Evolutionary conservation across 129 eudicot species (phyloP).

Genomic region (Smallanthus sonchifolius): DNA sequence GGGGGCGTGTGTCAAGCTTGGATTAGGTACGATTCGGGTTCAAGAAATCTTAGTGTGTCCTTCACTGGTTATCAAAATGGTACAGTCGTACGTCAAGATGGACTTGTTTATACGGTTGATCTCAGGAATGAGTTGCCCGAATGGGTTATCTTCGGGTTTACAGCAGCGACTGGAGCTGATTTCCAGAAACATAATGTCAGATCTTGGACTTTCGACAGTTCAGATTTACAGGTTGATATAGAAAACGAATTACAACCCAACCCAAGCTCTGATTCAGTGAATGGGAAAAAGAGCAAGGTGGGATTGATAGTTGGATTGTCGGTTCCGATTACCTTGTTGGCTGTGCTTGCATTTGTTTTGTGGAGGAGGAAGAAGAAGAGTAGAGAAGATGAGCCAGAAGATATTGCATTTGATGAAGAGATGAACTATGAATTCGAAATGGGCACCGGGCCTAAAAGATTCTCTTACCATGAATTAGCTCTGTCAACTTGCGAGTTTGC

Average conservation of each 20-base stretch:
- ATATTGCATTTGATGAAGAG: neutral
- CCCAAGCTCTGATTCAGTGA: neutral
- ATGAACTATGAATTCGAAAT: constrained; percentile 29
- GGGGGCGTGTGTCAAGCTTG: constrained; percentile 34
- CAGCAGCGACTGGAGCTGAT: constrained; percentile 10
- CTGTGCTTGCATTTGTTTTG: constrained; percentile 2
- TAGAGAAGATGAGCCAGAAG: neutral
- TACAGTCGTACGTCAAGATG: neutral
- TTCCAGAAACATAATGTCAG: neutral
- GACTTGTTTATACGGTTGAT: constrained; percentile 25
- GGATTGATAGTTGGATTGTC: constrained; percentile 1
- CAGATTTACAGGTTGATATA: constrained; percentile 13
- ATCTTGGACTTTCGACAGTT: constrained; percentile 25
- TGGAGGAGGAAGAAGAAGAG: constrained; percentile 2
- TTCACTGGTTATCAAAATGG: constrained; percentile 8
- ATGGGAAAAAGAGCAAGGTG: neutral
- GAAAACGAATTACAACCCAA: neutral
- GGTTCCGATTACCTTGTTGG: neutral
- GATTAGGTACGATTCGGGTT: constrained; percentile 33
- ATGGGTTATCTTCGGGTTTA: constrained; percentile 25
- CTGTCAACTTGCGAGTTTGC: neutral
- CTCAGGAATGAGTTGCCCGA: constrained; percentile 28
- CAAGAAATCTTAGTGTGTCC: constrained; percentile 30
- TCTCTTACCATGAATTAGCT: constrained; percentile 18
- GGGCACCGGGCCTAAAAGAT: constrained; percentile 23